Conservation (phyloP, 495 filamentous ascomycete species). For the Letharia columbiana region DNA sequence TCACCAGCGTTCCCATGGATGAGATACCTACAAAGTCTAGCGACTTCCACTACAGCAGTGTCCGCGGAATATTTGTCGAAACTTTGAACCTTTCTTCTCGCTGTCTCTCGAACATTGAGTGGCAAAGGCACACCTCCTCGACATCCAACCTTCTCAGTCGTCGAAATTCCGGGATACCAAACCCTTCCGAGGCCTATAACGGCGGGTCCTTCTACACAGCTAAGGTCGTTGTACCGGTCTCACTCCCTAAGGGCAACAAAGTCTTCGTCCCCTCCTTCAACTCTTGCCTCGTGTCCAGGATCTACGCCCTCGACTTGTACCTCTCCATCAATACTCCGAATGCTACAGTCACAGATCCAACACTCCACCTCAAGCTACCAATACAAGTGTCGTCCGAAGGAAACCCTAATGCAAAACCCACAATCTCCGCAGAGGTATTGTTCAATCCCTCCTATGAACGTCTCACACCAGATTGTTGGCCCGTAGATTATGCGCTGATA, state of each 20-base stretch:
- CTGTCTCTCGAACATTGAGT: constrained; percentile 54
- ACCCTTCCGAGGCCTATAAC: constrained; percentile 36
- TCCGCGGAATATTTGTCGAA: constrained; percentile 57
- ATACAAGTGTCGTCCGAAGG: constrained; percentile 54
- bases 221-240: constrained; percentile 62
- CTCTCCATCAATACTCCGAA: constrained; percentile 52
- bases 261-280: constrained; percentile 83
- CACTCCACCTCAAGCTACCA: constrained; percentile 59
- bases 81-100: constrained; percentile 54
- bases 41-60: constrained; percentile 38
- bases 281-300: constrained; percentile 70
- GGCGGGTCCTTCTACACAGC: constrained; percentile 55
- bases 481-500: not conserved
- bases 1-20: constrained; percentile 51
- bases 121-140: constrained; percentile 46
- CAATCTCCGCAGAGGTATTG: constrained; percentile 12
- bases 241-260: constrained; percentile 55
- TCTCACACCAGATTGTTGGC: not conserved
- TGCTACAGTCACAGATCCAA: constrained; percentile 45
- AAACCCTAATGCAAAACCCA: constrained; percentile 19
- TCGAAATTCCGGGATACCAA: constrained; percentile 49
- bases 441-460: not conserved
- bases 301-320: constrained; percentile 65
- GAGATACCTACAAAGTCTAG: constrained; percentile 41
- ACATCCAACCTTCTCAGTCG: constrained; percentile 28